These are phyloP conservation scores for Boletus reticulatus DNA, from an alignment of 768 basidiomycete genomes.

Conservation along the genomic window DNA sequence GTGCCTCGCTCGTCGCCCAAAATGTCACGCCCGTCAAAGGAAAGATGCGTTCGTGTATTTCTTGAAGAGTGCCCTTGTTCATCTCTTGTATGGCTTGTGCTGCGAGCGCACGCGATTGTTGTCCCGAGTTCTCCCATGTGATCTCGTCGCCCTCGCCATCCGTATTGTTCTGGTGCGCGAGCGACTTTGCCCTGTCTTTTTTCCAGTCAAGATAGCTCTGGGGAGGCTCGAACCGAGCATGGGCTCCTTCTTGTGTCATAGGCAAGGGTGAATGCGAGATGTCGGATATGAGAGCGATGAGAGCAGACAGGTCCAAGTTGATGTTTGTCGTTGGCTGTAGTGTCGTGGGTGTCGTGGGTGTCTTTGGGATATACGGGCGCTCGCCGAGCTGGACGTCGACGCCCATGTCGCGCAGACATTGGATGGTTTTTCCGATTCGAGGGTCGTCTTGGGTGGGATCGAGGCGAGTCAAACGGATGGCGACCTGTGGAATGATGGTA, in stretches of 20 bases:
- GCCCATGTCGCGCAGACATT: slow-evolving; percentile 56
- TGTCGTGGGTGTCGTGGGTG: neutral
- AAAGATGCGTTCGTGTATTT: slow-evolving; percentile 51
- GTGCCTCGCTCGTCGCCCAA: slow-evolving; percentile 81
- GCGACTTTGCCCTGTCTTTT: slow-evolving; percentile 22
- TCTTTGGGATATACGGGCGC: slow-evolving; percentile 25
- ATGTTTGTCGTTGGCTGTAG: slow-evolving; percentile 55
- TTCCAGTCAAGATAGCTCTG: slow-evolving; percentile 63
- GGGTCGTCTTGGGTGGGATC: slow-evolving; percentile 44
- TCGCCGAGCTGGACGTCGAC: slow-evolving; percentile 69
- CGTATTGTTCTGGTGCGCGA: slow-evolving; percentile 13
- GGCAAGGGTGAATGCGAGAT: slow-evolving; percentile 76
- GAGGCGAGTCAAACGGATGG: slow-evolving; percentile 70
- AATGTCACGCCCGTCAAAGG: slow-evolving; percentile 46
- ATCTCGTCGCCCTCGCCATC: neutral
- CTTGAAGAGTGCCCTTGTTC: slow-evolving; percentile 57
- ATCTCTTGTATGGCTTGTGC: slow-evolving; percentile 78
- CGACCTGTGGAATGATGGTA: slow-evolving; percentile 42
- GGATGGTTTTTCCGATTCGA: slow-evolving; percentile 61
- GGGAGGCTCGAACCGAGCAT: slow-evolving; percentile 61
- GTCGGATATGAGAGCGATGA: slow-evolving; percentile 83
- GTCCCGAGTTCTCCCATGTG: slow-evolving; percentile 36
- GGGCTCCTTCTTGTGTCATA: slow-evolving; percentile 50
- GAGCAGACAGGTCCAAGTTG: slow-evolving; percentile 80
- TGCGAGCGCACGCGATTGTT: slow-evolving; percentile 68